Evolutionary conservation across 2,329 filamentous ascomycete genomes (phyloP).

Genomic region (Hansfordia pulvinata): DNA sequence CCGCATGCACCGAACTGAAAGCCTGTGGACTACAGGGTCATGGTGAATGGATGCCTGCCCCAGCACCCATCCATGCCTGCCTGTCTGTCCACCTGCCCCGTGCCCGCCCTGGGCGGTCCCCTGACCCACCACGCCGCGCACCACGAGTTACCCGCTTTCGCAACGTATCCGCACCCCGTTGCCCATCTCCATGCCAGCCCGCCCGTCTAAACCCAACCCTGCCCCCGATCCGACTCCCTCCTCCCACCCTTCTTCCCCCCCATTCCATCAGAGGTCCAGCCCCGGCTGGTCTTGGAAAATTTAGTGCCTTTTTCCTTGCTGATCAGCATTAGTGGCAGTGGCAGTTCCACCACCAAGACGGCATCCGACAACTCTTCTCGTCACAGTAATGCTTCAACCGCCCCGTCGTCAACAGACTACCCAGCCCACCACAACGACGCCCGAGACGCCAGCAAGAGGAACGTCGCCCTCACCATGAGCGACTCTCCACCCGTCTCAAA

Average conservation of each 20-base stretch:
- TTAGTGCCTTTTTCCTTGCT: slow-evolving; percentile 7
- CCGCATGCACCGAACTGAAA: too few relatives aligned
- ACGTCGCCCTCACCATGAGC: slow-evolving; percentile 19
- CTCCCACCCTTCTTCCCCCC: too few relatives aligned
- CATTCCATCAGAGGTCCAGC: too few relatives aligned
- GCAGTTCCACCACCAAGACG: slow-evolving; percentile 46
- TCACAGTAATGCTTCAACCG: slow-evolving; percentile 48
- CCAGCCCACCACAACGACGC: slow-evolving; percentile 23
- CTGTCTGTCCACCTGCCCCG: too few relatives aligned
- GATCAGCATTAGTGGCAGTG: slow-evolving; percentile 34
- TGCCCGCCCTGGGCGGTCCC: too few relatives aligned
- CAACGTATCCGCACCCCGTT: too few relatives aligned
- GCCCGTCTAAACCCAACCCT: too few relatives aligned
- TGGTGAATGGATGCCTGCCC: too few relatives aligned
- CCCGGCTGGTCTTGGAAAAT: not conserved
- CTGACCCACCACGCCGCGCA: too few relatives aligned
- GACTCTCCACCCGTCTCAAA: slow-evolving; percentile 29
- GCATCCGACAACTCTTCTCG: slow-evolving; percentile 47
- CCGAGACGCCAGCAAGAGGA: slow-evolving; percentile 22
- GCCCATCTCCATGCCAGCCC: too few relatives aligned
- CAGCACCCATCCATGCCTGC: too few relatives aligned
- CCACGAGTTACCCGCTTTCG: slow-evolving; percentile 60
- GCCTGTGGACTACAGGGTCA: too few relatives aligned
- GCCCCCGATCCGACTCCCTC: slow-evolving; percentile 6
- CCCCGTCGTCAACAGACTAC: slow-evolving; percentile 41